phyloP scores from a whole-genome alignment of 2,329 filamentous ascomycete genomes.

The Tolypocladium guangdongense region DNA sequence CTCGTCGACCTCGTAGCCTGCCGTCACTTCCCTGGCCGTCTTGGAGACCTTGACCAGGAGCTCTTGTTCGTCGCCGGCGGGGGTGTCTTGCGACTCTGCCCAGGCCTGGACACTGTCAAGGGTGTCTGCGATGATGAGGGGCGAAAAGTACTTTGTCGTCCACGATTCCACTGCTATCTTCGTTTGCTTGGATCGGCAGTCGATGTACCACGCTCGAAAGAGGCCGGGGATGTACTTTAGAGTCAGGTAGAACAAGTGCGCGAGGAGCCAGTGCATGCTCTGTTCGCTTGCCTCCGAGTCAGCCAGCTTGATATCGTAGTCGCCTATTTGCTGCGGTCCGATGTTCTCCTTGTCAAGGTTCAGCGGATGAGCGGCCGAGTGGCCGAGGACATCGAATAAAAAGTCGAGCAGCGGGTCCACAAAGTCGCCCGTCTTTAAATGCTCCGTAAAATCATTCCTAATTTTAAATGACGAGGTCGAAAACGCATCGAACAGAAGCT shows the following conservation, averaged over 20 bases:
- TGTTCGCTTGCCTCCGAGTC: conserved; percentile 53
- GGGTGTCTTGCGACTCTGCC: conserved; percentile 42
- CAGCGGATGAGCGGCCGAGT: conserved; percentile 60
- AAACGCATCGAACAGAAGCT: conserved; percentile 81
- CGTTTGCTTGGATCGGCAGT: conserved; percentile 71
- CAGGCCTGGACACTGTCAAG: conserved; percentile 59
- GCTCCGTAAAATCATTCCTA: conserved; percentile 67
- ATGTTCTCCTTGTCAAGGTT: conserved; percentile 62
- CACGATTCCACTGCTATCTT: conserved; percentile 69
- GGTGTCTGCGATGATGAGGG: conserved; percentile 53
- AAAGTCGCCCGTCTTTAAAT: conserved; percentile 64
- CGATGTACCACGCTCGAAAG: conserved; percentile 76
- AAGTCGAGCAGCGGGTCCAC: conserved; percentile 64
- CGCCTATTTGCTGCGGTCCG: conserved; percentile 40
- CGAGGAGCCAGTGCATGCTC: conserved; percentile 72
- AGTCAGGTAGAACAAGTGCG: conserved; percentile 75
- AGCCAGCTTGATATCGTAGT: conserved; percentile 40
- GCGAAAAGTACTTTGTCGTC: conserved; percentile 77
- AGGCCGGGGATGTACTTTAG: conserved; percentile 68
- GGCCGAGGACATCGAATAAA: conserved; percentile 74
- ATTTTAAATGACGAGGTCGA: conserved; percentile 68
- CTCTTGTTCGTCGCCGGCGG: conserved; percentile 41
- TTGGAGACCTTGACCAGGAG: conserved; percentile 60
- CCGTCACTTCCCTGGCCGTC: conserved; percentile 64
- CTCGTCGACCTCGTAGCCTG: conserved; percentile 82